phyloP scores from a whole-genome alignment of 495 filamentous ascomycete species.

The Aspergillus cavernicola region DNA sequence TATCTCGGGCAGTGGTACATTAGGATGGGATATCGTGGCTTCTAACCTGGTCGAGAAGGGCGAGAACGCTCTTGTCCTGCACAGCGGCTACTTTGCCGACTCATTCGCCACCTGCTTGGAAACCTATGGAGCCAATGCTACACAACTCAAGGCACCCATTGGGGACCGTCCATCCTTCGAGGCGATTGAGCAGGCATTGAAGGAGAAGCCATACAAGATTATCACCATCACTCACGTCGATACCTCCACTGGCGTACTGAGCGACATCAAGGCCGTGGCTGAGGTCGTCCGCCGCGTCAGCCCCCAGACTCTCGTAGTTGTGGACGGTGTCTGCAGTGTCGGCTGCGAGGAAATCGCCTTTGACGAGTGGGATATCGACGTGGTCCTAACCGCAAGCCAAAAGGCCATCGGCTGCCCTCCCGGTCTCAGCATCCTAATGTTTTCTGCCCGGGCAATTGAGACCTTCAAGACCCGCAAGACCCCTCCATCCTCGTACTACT shows the following conservation, averaged over 20 bases:
- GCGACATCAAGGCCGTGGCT: conserved; percentile 78
- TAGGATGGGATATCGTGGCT: conserved; percentile 94
- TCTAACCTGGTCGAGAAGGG: conserved; percentile 84
- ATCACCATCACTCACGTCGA: conserved; percentile 96
- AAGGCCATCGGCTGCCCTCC: conserved; percentile 96
- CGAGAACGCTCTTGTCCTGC: conserved; percentile 87
- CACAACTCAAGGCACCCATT: conserved; percentile 83
- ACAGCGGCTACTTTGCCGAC: conserved; percentile 96
- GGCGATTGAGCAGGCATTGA: conserved; percentile 81
- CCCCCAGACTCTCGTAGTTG: conserved; percentile 83
- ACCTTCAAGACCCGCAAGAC: conserved; percentile 73
- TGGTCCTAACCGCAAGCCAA: conserved; percentile 88
- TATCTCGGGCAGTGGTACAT: conserved; percentile 87
- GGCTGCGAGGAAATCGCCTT: conserved; percentile 94
- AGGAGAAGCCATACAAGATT: conserved; percentile 84
- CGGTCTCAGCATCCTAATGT: conserved; percentile 88
- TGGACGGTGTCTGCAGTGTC: conserved; percentile 96
- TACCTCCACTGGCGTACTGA: conserved; percentile 92
- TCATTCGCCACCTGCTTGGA: conserved; percentile 88
- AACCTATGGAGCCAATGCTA: conserved; percentile 85
- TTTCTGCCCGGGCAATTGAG: conserved; percentile 83
- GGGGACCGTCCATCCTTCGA: conserved; percentile 83
- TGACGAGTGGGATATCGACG: conserved; percentile 91
- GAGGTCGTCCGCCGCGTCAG: conserved; percentile 80
- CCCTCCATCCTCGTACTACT: conserved; percentile 83